Base-by-base conservation (phyloP, 352 stramenopile species). In the Globisporangium spinosum region DNA sequence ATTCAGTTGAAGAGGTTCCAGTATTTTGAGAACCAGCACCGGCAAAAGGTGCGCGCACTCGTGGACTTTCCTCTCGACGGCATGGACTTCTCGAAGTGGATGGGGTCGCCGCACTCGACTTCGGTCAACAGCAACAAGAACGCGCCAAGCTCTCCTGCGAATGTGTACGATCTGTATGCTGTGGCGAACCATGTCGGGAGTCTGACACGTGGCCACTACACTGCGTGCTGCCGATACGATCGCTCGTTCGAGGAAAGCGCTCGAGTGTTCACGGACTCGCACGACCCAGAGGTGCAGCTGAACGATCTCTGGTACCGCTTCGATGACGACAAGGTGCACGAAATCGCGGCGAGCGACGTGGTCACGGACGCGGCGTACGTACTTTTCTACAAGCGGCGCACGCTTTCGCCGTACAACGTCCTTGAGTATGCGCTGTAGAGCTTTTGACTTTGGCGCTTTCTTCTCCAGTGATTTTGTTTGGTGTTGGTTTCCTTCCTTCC, bases 111-210 rank as follows among this genome's bases (percentile, higher is more conserved):
- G 0, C 49, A 62, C 20, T 59, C 53, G 4, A 45, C 23, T 1
- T 43, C 47, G 3, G 43, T 62, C 32, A 38, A 62, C 15, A 55
- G 25, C 56, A 59, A 40, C 20, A 66, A 55, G 47, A 35, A 38
- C 17, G 32, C 45, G 25, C 23, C 60, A 23, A 67, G 27, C 23
- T 57, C 66, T 6, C 34, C 43, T 29, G 55, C 47, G 12, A 68
- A 64, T 27, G 72, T 95, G 25, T 99, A 98, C 68, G 97, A 99
- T 71, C 77, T 99, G 29, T 99, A 98, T 70, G 96, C 91, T 22
- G 97, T 99, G 8, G 93, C 97, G n/a, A 98, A 99, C 80, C 97
- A 99, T 68, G 93, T 98, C 62, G 97, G 97, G 32, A 93, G 90
- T 0, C 80, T 99, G 9, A 95, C 94, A 2, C 89, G 90, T 47